Evolutionary conservation across 1,284 basidiomycete genomes (phyloP).

Genomic region (Salmacisia buchloeana): DNA sequence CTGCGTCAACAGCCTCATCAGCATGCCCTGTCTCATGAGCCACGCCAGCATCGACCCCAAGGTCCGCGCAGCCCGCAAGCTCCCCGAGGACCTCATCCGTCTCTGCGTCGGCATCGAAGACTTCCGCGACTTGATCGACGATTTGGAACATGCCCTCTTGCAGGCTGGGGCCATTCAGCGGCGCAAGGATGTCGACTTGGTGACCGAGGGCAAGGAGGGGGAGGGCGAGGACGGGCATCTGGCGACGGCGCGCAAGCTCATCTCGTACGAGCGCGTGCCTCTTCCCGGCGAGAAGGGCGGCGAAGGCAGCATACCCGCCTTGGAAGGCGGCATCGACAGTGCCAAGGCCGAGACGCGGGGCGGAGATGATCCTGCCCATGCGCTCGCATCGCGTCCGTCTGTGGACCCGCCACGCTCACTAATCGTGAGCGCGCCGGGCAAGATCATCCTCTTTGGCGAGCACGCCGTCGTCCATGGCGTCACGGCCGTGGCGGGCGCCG

Average conservation of each 20-base stretch:
- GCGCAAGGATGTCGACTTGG: slow-evolving; percentile 51
- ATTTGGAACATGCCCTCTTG: slow-evolving; percentile 85
- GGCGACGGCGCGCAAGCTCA: slow-evolving; percentile 19
- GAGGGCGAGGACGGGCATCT: slow-evolving; percentile 44
- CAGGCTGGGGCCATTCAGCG: slow-evolving; percentile 75
- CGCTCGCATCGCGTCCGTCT: too few species aligned
- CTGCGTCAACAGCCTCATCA: slow-evolving; percentile 95
- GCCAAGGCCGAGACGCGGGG: slow-evolving; percentile 38
- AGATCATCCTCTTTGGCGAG: slow-evolving; percentile 97
- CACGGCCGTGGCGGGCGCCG: slow-evolving; percentile 88
- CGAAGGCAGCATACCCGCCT: slow-evolving; percentile 22
- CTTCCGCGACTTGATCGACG: slow-evolving; percentile 82
- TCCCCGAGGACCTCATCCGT: slow-evolving; percentile 95
- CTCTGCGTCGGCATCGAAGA: slow-evolving; percentile 99
- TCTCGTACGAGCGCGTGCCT: slow-evolving; percentile 9
- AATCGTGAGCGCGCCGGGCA: slow-evolving; percentile 67
- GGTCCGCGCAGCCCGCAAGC: slow-evolving; percentile 80
- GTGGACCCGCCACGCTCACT: slow-evolving; percentile 27
- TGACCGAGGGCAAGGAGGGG: slow-evolving; percentile 64
- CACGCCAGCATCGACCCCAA: slow-evolving; percentile 97
- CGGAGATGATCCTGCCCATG: slow-evolving; percentile 26
- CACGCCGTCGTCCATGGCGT: slow-evolving; percentile 98
- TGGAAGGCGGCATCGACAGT: slow-evolving; percentile 31
- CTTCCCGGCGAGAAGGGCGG: slow-evolving; percentile 19
- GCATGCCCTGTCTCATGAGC: slow-evolving; percentile 99